Evolutionary conservation across 2,329 filamentous ascomycete genomes (phyloP), one percentile per base, ranked within the genome.

Genomic region (Penicillium aurantiogriseum): DNA sequence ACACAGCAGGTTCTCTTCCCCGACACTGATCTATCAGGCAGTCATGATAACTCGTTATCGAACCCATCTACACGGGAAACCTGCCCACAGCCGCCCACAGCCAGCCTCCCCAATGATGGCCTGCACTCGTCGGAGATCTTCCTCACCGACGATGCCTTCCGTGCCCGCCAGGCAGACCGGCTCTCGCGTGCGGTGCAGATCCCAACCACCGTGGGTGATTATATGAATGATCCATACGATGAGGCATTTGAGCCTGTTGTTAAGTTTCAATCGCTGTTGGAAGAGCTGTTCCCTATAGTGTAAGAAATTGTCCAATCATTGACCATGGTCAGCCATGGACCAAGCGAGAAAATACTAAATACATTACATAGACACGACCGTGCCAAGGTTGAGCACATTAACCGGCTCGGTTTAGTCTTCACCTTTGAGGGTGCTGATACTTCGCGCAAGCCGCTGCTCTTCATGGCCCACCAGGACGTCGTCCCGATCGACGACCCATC

Each of bases 361-460:
- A 13, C 19, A 25, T 6, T 1, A 36, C 25, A 21, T 51, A 75
- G 72, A 10, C 71, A 74, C 59, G 66, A 76, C 38, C 70, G 74
- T 27, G 77, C 78, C 55, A 69, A 66, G 35, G 64, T 82, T 9
- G 82, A 85, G 57, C 84, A 82, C 45, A 76, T 88, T 56, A 88
- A 88, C 66, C 85, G 80, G 0, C 81, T 87, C 40, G 86, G 85
- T 13, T 74, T 88, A 2, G 73, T 88, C 29, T 87, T 82, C 70
- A 87, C 84, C 0, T 77, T 87, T 59, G 66, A 80, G 5, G 85
- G 85, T 19, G 77, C 75, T 6, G 77, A 86, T 52, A 61, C 75
- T 2, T 74, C 74, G 0, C 77, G 86, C n/a, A 83, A 83, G 55
- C 82, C 82, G 0, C 62, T 81, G 2, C 73, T 85, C 27, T 74